phyloP scores from a whole-genome alignment of 805 yeast genomes.

The Metschnikowia henanensis region DNA sequence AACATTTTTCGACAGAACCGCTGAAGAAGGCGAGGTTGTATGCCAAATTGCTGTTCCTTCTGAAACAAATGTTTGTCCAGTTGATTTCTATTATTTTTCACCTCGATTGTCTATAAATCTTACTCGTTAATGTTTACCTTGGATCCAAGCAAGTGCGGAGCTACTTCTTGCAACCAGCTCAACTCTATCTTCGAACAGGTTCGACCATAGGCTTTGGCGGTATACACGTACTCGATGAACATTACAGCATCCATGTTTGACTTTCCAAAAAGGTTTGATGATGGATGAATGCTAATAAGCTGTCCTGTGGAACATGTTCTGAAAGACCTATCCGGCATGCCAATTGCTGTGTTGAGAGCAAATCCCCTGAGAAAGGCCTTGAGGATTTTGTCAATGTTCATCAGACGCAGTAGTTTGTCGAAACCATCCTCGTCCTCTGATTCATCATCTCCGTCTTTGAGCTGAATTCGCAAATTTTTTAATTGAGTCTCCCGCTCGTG shows the following conservation, averaged over 20 bases:
- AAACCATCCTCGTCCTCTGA: constrained; percentile 24
- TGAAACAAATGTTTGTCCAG: no score
- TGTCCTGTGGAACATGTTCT: constrained; percentile 85
- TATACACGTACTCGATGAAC: constrained; percentile 93
- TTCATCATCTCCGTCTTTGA: constrained; percentile 21
- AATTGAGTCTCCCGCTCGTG: constrained; percentile 29
- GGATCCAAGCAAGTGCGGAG: constrained; percentile 56
- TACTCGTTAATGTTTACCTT: constrained; percentile 29
- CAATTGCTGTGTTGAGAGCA: constrained; percentile 87
- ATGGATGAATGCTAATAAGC: constrained; percentile 85
- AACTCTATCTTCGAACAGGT: constrained; percentile 79
- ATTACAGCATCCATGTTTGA: constrained; percentile 76
- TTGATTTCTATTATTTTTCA: neutral
- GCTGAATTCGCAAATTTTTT: constrained; percentile 24
- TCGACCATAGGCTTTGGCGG: constrained; percentile 91
- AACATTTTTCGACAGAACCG: no score
- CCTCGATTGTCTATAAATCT: neutral
- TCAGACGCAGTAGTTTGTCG: constrained; percentile 20
- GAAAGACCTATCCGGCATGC: constrained; percentile 92
- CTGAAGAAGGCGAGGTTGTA: no score
- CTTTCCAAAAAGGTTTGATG: constrained; percentile 82
- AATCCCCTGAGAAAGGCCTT: constrained; percentile 84
- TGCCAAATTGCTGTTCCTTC: no score
- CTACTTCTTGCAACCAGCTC: constrained; percentile 82
- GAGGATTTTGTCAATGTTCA: constrained; percentile 59